These are phyloP conservation scores for Gentiana straminea DNA, from an alignment of 257 asterid species.

Conservation along the genomic window DNA sequence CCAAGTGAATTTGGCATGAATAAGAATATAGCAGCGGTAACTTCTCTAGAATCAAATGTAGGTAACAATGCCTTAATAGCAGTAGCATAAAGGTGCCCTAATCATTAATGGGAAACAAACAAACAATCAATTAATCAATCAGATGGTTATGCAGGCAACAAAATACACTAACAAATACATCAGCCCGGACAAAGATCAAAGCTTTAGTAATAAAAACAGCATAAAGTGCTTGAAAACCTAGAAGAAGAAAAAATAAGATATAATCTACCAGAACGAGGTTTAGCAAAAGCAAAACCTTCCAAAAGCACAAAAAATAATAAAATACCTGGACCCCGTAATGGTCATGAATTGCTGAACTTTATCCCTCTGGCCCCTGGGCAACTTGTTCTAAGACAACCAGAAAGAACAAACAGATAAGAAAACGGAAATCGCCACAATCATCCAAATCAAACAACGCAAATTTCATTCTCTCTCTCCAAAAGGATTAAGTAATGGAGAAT, in stretches of 20 bases:
- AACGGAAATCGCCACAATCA: not conserved
- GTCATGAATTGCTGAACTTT: slow-evolving; percentile 89
- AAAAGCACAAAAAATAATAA: not conserved
- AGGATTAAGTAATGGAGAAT: not conserved
- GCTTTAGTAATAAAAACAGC: not conserved
- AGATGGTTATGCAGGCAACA: not conserved
- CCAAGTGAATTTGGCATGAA: too few species aligned
- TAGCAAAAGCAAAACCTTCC: not conserved
- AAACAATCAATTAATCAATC: too few species aligned
- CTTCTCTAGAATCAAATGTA: too few species aligned
- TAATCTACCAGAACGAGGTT: not conserved
- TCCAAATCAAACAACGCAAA: not conserved
- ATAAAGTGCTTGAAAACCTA: not conserved
- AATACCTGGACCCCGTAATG: slow-evolving; percentile 84
- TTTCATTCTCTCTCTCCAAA: too few species aligned
- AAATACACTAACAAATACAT: not conserved
- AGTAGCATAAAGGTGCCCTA: too few species aligned
- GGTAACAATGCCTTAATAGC: too few species aligned
- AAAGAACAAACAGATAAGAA: not conserved
- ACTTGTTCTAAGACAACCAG: slow-evolving; percentile 46
- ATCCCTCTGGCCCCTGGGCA: slow-evolving; percentile 94
- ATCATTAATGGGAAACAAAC: too few species aligned
- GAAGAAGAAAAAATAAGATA: not conserved
- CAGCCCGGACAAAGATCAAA: not conserved
- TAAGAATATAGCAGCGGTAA: too few species aligned